Percentiles rank a stretch among this genome's conserved stretches.
phyloP scores from a whole-genome alignment of 176 grass and related monocot genomes.

The Eremochloa ophiuroides region DNA sequence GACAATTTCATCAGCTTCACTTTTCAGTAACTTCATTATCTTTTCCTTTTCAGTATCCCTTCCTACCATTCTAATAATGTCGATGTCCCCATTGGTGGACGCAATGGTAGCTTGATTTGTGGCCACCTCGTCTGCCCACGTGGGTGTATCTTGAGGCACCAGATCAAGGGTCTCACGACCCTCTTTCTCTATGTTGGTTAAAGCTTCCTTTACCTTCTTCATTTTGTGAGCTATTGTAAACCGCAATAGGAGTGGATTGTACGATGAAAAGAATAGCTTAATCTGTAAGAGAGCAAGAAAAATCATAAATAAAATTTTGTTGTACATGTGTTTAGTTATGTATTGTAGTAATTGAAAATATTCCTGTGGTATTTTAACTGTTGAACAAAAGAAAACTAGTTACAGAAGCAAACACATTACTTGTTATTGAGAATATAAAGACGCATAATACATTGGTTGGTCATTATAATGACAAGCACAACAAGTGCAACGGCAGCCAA shows the following conservation, averaged over 20 bases:
- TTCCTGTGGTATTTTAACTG: too few relatives aligned
- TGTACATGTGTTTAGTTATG: too few relatives aligned
- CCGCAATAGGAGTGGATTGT: neutral
- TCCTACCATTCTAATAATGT: constrained; percentile 21
- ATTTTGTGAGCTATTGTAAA: neutral
- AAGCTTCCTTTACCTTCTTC: neutral
- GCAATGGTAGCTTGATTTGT: neutral
- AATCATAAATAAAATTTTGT: neutral
- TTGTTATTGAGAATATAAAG: too few relatives aligned
- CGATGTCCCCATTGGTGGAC: neutral
- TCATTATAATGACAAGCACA: neutral
- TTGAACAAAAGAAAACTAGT: too few relatives aligned
- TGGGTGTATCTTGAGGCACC: neutral
- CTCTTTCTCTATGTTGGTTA: neutral
- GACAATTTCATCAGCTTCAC: neutral
- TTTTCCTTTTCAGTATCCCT: constrained; percentile 24
- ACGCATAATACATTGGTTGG: too few relatives aligned
- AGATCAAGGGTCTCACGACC: too few relatives aligned
- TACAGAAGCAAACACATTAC: too few relatives aligned
- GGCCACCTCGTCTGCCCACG: fast-evolving
- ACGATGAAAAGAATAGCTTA: neutral
- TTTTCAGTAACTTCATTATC: constrained; percentile 24
- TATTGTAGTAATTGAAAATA: too few relatives aligned
- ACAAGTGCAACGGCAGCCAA: neutral
- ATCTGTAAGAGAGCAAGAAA: neutral